phyloP scores from a whole-genome alignment of 2,329 filamentous ascomycete species.

The Fusarium lyarnte region DNA sequence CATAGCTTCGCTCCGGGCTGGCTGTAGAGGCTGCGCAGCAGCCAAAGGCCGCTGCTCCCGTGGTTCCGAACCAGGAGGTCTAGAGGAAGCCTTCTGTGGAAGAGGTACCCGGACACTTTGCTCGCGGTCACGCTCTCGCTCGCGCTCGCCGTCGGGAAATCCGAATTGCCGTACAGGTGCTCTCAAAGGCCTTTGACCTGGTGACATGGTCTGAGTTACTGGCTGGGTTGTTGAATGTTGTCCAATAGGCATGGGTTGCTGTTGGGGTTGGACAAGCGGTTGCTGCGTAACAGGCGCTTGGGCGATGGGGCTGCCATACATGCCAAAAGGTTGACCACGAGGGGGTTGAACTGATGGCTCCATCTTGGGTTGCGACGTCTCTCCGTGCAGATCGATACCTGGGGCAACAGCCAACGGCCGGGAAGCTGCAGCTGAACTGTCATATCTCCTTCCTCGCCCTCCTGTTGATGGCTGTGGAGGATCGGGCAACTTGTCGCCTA shows the following conservation, averaged over 20 bases:
- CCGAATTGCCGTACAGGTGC: slow-evolving; percentile 55
- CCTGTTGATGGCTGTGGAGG: slow-evolving; percentile 65
- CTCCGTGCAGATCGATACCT: slow-evolving; percentile 56
- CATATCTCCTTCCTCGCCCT: slow-evolving; percentile 61
- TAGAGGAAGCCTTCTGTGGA: slow-evolving; percentile 51
- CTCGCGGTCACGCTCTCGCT: slow-evolving; percentile 47
- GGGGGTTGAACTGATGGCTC: slow-evolving; percentile 51
- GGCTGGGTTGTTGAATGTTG: slow-evolving; percentile 52
- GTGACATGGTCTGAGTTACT: slow-evolving; percentile 58
- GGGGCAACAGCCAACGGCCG: slow-evolving; percentile 60
- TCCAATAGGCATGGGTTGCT: slow-evolving; percentile 46
- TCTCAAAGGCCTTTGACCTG: slow-evolving; percentile 54
- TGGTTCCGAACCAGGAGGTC: slow-evolving; percentile 47
- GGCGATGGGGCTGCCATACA: slow-evolving; percentile 59
- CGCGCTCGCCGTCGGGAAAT: slow-evolving; percentile 53
- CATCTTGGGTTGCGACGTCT: slow-evolving; percentile 57
- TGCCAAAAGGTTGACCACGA: slow-evolving; percentile 52
- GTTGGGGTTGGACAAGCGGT: slow-evolving; percentile 41
- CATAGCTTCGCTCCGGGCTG: slow-evolving; percentile 48
- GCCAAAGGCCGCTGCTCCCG: slow-evolving; percentile 48
- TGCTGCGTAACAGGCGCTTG: slow-evolving; percentile 52
- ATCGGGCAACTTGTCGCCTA: slow-evolving; percentile 68
- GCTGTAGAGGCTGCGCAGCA: slow-evolving; percentile 49
- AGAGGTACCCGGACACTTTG: slow-evolving; percentile 52
- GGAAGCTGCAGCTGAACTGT: slow-evolving; percentile 50